phyloP scores from a whole-genome alignment of 2,329 filamentous ascomycete genomes.

The Apiospora koreana region DNA sequence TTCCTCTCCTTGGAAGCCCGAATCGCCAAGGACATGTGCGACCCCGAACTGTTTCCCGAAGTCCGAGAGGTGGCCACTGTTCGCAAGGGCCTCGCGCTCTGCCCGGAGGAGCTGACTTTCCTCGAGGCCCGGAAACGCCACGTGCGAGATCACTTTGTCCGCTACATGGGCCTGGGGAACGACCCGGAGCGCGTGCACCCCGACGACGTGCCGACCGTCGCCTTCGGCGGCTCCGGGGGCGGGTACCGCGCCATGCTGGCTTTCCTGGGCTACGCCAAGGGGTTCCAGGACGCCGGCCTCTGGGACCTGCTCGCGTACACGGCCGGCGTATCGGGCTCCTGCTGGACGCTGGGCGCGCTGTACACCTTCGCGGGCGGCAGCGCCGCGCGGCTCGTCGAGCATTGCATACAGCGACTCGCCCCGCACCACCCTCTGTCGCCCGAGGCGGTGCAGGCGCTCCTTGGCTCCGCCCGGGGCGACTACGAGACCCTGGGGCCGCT shows the following conservation, averaged over 20 bases:
- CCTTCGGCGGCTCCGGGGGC: background rate
- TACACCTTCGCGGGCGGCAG: background rate
- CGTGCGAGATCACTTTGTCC: background rate
- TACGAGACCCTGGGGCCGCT: background rate
- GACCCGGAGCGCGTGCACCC: background rate
- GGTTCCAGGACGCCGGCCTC: background rate
- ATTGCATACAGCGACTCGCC: background rate
- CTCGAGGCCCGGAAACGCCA: background rate
- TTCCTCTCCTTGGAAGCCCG: background rate
- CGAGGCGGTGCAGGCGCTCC: background rate
- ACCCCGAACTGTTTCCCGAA: background rate
- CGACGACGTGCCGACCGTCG: background rate
- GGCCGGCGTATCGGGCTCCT: background rate
- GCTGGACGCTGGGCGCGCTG: background rate
- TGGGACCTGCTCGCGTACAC: background rate
- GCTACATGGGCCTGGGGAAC: background rate
- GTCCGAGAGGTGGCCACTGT: background rate
- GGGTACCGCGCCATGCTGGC: background rate
- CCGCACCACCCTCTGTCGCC: background rate
- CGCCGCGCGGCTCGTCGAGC: background rate
- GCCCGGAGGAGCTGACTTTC: background rate
- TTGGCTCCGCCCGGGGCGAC: background rate
- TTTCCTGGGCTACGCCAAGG: background rate
- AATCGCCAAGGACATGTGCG: background rate
- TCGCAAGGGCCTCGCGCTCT: background rate